These are phyloP conservation scores for Nothophoma quercina DNA, from an alignment of 2,329 filamentous ascomycete genomes.

Conservation along the genomic window DNA sequence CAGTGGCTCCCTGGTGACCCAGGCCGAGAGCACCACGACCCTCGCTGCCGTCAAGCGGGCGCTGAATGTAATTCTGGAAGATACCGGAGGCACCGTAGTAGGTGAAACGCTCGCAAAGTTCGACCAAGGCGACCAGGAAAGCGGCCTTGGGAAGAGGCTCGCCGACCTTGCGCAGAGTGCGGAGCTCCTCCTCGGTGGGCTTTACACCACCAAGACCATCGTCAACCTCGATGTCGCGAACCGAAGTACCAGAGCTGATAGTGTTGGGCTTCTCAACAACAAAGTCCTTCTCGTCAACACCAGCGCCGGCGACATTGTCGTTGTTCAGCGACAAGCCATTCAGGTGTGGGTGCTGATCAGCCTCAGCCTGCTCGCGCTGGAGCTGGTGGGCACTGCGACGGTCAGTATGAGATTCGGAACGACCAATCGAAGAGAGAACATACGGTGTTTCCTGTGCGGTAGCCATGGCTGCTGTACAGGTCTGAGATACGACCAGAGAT, in stretches of 20 bases:
- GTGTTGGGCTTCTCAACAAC: conserved; percentile 18
- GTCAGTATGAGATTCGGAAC: conserved; percentile 5
- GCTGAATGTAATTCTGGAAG: conserved; percentile 60
- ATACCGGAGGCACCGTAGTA: conserved; percentile 57
- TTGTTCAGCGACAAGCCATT: conserved; percentile 36
- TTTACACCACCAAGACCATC: conserved; percentile 44
- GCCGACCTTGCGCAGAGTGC: conserved; percentile 54
- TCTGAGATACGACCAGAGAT: conserved; percentile 20
- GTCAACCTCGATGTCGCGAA: conserved; percentile 28
- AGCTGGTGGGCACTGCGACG: conserved; percentile 39
- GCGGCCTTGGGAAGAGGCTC: conserved; percentile 57
- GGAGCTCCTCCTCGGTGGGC: conserved; percentile 54
- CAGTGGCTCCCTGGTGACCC: conserved; percentile 55
- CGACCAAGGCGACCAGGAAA: conserved; percentile 59
- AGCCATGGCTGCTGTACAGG: conserved; percentile 30
- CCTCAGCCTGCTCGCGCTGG: conserved; percentile 38
- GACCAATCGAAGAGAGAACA: conserved; percentile 5
- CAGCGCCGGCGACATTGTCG: conserved; percentile 27
- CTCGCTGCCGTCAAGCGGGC: conserved; percentile 47
- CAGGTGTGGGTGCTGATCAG: conserved; percentile 40
- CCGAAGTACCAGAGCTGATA: conserved; percentile 26
- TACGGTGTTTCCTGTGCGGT: conserved; percentile 41
- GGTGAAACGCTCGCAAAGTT: conserved; percentile 60
- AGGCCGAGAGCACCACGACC: conserved; percentile 54
- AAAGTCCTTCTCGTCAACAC: conserved; percentile 30